Evolutionary conservation across 345 rosid species (phyloP), one percentile per base, ranked within the genome.

Genomic region (Eucalyptus urophylla): DNA sequence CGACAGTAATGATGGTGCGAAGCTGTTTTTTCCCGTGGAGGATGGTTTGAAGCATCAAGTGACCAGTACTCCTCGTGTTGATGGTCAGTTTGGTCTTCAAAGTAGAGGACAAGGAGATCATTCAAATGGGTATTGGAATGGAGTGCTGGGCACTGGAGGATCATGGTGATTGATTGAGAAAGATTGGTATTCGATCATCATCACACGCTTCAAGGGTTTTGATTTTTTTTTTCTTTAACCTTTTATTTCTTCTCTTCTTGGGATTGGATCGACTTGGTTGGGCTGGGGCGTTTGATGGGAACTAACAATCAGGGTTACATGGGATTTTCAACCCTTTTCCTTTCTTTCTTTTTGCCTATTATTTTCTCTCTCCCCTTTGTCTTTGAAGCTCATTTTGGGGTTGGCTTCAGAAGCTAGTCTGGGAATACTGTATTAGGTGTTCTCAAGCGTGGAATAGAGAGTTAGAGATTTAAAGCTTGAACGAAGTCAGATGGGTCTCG

Each of bases 101-200:
- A 27, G 76, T 24, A 67, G 80, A n/a, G 93, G 92, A 89, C 91
- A 90, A 87, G 95, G 91, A 85, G 92, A 92, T 86, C 94, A 92
- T 29, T 92, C 98, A 44, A 88, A 92, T 87, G 99, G 98, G 27
- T 97, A 94, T 90, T 97, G 99, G 99, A 95, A 95, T 92, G 98
- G 99, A 87, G 95, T 95, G 95, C 91, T 97, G 90, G 97, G 96
- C 47, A 40, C 47, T 87, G 99, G 99, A 88, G 97, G 99, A 92
- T 95, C 99, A 91, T 97, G 98, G 99, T 95, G 94, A 94, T 76
- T 22, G 85, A 76, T 76, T 76, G 29, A 40, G 29, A 40, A 67
- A 76, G 47, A 76, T 40, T 76, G 44, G 47, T 21, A 76, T 37
- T 40, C 47, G 85, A 22, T 76, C 47, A 22, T 40, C 85, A 40